phyloP scores from a whole-genome alignment of 1,284 basidiomycete species.

The Sanghuangporus baumii region DNA sequence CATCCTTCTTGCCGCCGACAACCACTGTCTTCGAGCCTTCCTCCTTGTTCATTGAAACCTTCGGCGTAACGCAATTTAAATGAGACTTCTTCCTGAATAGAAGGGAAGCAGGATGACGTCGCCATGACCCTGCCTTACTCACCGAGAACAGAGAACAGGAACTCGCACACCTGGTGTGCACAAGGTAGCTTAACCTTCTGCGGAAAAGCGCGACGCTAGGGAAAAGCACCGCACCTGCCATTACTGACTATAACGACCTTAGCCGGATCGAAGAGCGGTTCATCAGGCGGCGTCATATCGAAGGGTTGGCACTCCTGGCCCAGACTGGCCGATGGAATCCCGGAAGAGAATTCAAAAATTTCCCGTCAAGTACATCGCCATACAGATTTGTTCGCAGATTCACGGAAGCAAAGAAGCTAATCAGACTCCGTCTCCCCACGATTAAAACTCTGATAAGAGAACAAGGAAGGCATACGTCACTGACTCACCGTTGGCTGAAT shows the following conservation, averaged over 20 bases:
- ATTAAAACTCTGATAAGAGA: neutral
- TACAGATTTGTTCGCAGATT: neutral
- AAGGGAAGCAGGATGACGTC: constrained; percentile 14
- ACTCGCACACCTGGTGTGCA: constrained; percentile 33
- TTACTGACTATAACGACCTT: constrained; percentile 55
- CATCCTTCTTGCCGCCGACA: constrained; percentile 43
- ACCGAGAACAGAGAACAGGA: constrained; percentile 60
- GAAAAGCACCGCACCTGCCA: constrained; percentile 32
- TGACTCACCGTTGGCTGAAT: constrained; percentile 41
- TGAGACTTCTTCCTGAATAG: neutral
- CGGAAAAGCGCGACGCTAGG: neutral
- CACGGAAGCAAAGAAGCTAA: constrained; percentile 3
- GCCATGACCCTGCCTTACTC: constrained; percentile 16
- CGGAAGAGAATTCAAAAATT: neutral
- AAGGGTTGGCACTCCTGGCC: constrained; percentile 57
- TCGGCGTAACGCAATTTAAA: constrained; percentile 10
- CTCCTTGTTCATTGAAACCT: constrained; percentile 57
- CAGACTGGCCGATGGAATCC: constrained; percentile 30
- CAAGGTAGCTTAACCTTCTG: neutral
- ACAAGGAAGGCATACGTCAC: neutral
- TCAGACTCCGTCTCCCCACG: neutral
- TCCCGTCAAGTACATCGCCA: neutral
- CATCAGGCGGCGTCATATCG: constrained; percentile 34
- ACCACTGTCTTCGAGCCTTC: constrained; percentile 54
- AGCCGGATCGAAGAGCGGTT: constrained; percentile 45